Base-by-base conservation (phyloP, 208 protist genomes). In the Trypanosoma avium region DNA sequence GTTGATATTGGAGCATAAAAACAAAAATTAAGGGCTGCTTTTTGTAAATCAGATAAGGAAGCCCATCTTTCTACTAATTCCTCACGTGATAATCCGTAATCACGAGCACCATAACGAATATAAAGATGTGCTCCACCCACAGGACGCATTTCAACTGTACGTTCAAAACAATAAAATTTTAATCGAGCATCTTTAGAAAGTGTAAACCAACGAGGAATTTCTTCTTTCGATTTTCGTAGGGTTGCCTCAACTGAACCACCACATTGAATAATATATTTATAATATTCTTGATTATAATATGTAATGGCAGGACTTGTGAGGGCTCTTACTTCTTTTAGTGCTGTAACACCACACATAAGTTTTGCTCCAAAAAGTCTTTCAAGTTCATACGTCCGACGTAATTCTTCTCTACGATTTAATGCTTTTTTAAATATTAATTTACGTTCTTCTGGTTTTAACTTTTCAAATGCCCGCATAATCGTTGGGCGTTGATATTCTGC, bases 1-100 rank as follows among this genome's bases (percentile, higher is more conserved):
- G 81, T 62, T 43, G 79, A 59, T 47, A 95, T 90, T 24, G 82
- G 69, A 12, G 73, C 42, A 45, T 82, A 88, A 48, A 95, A 95
- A 29, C 84, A 87, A 58, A 93, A 95, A 35, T 84, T 76, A 61
- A 95, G 46, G 27, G 90, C 90, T 0, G 84, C 80, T 35, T 76
- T 75, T 66, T 95, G 86, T 48, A 88, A 60, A 21, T 95, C 86
- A 7, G 67, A 78, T 1, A 95, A 78, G 10, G 53, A 22, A 0
- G 52, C 22, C 67, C 72, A 93, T 30, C 71, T 67, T 22, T 63
- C 48, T 36, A 73, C 53, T 10, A 75, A 64, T 33, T 92, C 78
- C 12, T 64, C 61, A 17, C 81, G 68, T 0, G 46, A 9, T 30
- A 92, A 42, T 47, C 90, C 90, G 61, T 95, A 95, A 61, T 95